Percentiles rank a stretch among this genome's conserved stretches.
Conservation (phyloP, 2,329 filamentous ascomycete species). For the Paracamarosporium sp. region DNA sequence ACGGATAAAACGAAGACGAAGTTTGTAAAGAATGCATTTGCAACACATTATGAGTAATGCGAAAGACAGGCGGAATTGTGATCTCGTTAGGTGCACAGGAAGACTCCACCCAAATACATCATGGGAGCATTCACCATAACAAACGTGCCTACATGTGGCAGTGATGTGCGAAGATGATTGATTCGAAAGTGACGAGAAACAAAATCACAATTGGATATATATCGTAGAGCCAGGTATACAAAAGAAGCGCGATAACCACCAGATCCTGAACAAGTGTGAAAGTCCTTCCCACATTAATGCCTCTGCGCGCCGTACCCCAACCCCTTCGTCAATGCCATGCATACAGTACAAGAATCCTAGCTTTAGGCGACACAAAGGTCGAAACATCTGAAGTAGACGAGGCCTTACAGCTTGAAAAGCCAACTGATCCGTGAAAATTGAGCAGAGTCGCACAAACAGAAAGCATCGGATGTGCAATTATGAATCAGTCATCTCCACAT, state of each 20-base stretch:
- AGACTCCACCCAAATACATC: too few relatives aligned
- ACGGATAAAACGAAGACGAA: too few relatives aligned
- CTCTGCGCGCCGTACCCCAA: not conserved
- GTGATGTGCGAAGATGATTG: not conserved
- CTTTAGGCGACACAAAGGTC: not conserved
- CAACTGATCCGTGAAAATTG: not conserved
- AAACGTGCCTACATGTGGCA: not conserved
- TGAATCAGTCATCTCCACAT: constrained; percentile 43
- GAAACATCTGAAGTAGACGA: not conserved
- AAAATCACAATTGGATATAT: not conserved
- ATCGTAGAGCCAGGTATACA: constrained; percentile 3
- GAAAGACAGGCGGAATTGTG: too few relatives aligned
- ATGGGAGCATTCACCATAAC: not conserved
- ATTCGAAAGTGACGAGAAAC: not conserved
- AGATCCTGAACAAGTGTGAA: not conserved
- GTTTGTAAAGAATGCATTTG: too few relatives aligned
- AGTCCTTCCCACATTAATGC: not conserved
- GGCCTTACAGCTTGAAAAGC: not conserved
- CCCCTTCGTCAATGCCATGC: not conserved
- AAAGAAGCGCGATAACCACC: not conserved
- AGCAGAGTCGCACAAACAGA: not conserved
- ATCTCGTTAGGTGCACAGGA: too few relatives aligned
- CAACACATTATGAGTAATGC: too few relatives aligned
- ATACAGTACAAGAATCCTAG: not conserved
- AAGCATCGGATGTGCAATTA: not conserved